Base-by-base conservation (phyloP, 2,329 filamentous ascomycete genomes). In the Diaporthe velutina region DNA sequence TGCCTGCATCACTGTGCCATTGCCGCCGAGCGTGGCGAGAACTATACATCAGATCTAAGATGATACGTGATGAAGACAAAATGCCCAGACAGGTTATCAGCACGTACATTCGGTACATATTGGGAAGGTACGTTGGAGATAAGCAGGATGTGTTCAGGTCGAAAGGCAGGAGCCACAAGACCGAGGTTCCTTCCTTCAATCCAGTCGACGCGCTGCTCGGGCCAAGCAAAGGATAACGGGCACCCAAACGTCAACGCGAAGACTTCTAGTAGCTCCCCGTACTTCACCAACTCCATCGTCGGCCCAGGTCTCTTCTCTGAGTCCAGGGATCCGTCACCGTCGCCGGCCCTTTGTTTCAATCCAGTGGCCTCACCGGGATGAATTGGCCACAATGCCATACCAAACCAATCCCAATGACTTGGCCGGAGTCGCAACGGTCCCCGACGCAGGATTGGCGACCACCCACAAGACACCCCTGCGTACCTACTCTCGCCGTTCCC, bases 401-500 rank as follows among this genome's bases (percentile, higher is more conserved):
- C 35, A 19, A 25, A 2, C 38, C 33, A 40, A 42, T 22, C 7
- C 15, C 17, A 10, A 45, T 17, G 45, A 12, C 13, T 50, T 54
- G 58, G 42, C 52, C 45, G 58, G 30, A 35, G 42, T 33, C n/a
- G 28, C 54, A 25, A 50, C 17, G 40, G 58, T 30, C 1, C 72
- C 67, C 6, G 25, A 60, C 12, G 30, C 30, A 48, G 17, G 22
- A 17, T 9, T 35, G 4, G 5, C 15, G 5, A 45, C n/a, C 13
- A 54, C 30, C n/a, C 42, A 19, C 52, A 74, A 54, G 15, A 42
- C 40, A 19, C 55, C 30, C 2, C 17, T 73, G 38, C 73, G 68
- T 28, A 75, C 73, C 12, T 75, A 70, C 57, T 75, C 75, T 50
- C 73, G 70, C 52, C 73, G 57, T 50, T 57, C 25, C 30, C 60